A percentile compares a stretch with the other conserved stretches of the same genome.
phyloP scores from a whole-genome alignment of 129 eudicot genomes.

The Glebionis coronaria region DNA sequence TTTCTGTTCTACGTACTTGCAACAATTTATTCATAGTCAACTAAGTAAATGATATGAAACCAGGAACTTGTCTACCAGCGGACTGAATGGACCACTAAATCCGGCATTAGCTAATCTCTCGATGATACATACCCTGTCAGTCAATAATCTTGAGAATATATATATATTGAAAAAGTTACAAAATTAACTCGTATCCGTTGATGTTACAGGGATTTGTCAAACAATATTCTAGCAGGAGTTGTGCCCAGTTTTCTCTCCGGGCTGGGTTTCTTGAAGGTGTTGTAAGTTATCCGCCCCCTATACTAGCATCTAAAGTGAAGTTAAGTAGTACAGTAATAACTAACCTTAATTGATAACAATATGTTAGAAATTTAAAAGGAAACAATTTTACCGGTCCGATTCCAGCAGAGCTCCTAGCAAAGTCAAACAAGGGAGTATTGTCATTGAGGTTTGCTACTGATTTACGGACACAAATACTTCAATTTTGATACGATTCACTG shows the following conservation, averaged over 20 bases:
- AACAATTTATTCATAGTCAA: no score
- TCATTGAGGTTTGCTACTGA: neutral
- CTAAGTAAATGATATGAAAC: no score
- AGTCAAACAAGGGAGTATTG: neutral
- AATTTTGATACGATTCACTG: no score
- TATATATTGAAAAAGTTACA: no score
- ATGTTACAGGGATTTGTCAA: neutral
- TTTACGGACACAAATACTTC: no score
- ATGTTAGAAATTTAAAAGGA: neutral
- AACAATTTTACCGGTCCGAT: neutral
- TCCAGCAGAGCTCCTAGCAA: neutral
- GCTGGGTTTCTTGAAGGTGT: neutral
- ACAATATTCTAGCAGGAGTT: neutral
- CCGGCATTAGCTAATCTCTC: neutral
- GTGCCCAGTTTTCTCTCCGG: neutral
- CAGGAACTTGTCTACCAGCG: neutral
- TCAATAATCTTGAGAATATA: no score
- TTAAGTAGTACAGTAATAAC: neutral
- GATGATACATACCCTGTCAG: neutral
- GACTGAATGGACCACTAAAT: neutral
- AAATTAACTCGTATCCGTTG: neutral
- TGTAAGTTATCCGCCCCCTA: neutral
- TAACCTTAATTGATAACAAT: neutral
- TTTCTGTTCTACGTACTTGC: no score
- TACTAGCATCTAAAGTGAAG: no score